Evolutionary conservation across 805 yeast genomes (phyloP).

Genomic region (Myxozyma neotropica): DNA sequence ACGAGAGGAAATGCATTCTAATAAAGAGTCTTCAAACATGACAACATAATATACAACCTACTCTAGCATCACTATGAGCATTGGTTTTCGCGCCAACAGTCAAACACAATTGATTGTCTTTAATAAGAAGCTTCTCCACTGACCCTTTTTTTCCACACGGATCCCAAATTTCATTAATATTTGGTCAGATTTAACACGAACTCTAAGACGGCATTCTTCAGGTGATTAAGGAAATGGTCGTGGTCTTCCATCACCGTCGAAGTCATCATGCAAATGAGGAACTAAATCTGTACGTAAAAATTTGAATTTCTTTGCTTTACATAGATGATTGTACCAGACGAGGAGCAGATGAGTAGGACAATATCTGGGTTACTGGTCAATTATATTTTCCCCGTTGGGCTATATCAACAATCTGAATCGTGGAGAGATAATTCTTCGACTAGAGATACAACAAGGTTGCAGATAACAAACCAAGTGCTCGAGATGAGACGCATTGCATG

Average conservation of each 20-base stretch:
- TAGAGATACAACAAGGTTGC: no score
- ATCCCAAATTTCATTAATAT: constrained; percentile 4
- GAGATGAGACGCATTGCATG: no score
- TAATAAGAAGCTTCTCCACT: not conserved
- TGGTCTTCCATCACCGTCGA: not conserved
- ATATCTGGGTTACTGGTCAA: no score
- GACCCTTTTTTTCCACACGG: constrained; percentile 3
- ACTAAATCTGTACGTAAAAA: not conserved
- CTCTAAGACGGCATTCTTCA: not conserved
- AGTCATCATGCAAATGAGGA: not conserved
- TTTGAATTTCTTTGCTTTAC: not conserved
- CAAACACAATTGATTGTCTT: constrained; percentile 14
- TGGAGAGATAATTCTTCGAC: no score
- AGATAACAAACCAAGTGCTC: no score
- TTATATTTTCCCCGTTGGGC: no score
- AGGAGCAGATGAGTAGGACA: no score
- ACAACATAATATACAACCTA: not conserved
- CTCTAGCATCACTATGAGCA: not conserved
- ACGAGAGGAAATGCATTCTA: constrained; percentile 42
- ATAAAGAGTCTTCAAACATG: not conserved
- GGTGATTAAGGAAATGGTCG: not conserved
- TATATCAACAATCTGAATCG: no score
- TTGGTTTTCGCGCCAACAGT: not conserved
- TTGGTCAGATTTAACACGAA: not conserved
- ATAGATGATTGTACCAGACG: not conserved